A percentile compares a stretch with the other conserved stretches of the same genome.
phyloP scores from a whole-genome alignment of 2,329 filamentous ascomycete species.

The Truncatella angustata region DNA sequence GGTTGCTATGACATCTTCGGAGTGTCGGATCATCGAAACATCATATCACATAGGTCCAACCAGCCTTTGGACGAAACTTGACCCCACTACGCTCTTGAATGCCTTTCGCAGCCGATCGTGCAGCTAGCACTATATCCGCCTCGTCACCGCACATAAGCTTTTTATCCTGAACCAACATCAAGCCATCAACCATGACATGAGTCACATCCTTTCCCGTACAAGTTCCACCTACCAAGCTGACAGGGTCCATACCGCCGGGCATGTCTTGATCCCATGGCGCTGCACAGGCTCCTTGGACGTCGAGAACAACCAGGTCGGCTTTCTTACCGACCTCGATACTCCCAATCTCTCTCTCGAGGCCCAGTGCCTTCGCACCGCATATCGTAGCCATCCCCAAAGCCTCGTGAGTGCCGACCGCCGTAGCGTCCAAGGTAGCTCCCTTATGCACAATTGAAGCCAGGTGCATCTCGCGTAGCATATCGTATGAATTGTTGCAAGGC shows the following conservation, averaged over 20 bases:
- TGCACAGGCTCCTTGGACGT: constrained; percentile 10
- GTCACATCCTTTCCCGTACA: constrained; percentile 14
- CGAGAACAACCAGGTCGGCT: constrained; percentile 35
- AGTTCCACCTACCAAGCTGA: constrained; percentile 11
- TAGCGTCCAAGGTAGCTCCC: constrained; percentile 39
- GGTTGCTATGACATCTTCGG: too few species aligned
- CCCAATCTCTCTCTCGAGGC: constrained; percentile 33
- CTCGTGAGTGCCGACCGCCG: constrained; percentile 38
- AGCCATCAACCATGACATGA: constrained; percentile 13
- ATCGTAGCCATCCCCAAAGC: constrained; percentile 52
- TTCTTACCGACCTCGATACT: constrained; percentile 35
- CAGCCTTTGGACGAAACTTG: constrained; percentile 5
- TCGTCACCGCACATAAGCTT: constrained; percentile 8
- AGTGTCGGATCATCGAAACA: too few species aligned
- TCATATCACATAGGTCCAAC: constrained; percentile 11
- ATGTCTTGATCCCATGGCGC: constrained; percentile 11
- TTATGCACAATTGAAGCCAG: constrained; percentile 49
- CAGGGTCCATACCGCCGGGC: constrained; percentile 12
- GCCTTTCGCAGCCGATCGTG: constrained; percentile 8
- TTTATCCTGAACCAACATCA: constrained; percentile 10
- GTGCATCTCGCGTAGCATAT: constrained; percentile 52
- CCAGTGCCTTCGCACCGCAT: constrained; percentile 46
- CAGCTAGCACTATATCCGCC: constrained; percentile 7
- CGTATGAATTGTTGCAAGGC: constrained; percentile 51
- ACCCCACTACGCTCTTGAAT: constrained; percentile 13